Base-by-base conservation (phyloP, 306 rosid genomes). In the Adenanthera pavonina region DNA sequence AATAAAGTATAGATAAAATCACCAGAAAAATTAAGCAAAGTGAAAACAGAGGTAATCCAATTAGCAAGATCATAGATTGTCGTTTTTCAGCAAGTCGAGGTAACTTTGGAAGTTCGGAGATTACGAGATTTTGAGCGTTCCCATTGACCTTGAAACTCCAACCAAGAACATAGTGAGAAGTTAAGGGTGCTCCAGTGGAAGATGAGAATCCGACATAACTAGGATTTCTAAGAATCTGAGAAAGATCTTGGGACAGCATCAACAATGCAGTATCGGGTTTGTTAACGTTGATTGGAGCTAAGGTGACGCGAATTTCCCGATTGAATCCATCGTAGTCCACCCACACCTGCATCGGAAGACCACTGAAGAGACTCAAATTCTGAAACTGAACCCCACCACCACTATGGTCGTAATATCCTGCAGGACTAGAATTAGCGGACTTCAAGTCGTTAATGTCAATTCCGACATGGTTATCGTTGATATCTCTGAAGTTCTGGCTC, bases 141-240 rank as follows among this genome's bases (percentile, higher is more conserved):
- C 94, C 89, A 53, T 90, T 89, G 16, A 85, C 33, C 61, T 57
- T 69, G 46, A 92, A 92, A 74, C 97, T 90, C 94, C 93, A 92
- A 44, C 92, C 97, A 48, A 88, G 51, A 60, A 90, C 53, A 80
- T 87, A 90, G 82, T 87, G 92, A 46, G 78, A 78, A 20, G 89
- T 80, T 7, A 38, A 9, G 10, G 88, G 14, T 16, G 86, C 66
- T 2, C 94, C 94, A 3, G 90, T 89, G 10, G 94, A 73, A 5
- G 94, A 69, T 8, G 94, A 90, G 79, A 92, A 92, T 5, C 97
- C 94, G 47, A 90, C 87, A 84, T 77, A 92, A 92, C 89, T 86
- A 56, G 36, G 35, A 20, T 70, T 72, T 2, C 72, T 34, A 0
- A 92, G 17, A 62, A 83, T 46, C 2, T 90, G 61, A 8, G 94